phyloP scores from a whole-genome alignment of 345 rosid species.

The Hibiscus tridactylites region DNA sequence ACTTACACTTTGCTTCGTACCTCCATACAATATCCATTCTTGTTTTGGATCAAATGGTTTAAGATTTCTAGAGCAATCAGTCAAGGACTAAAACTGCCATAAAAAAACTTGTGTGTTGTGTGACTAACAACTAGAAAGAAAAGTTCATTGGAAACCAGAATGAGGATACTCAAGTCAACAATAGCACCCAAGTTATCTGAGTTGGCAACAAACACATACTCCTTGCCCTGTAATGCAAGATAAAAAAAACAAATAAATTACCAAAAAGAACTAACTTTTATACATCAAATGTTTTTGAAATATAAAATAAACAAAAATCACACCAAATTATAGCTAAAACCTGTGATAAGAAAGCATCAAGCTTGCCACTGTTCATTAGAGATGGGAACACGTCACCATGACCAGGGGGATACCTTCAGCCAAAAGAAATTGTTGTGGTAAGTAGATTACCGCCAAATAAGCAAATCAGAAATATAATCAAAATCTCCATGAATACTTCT shows the following conservation, averaged over 20 bases:
- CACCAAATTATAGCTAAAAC: conserved; percentile 24
- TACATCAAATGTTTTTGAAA: not conserved
- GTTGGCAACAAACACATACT: conserved; percentile 86
- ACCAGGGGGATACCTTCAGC: conserved; percentile 93
- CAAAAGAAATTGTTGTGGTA: not conserved
- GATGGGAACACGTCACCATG: conserved; percentile 94
- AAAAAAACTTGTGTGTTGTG: not conserved
- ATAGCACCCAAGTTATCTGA: conserved; percentile 92
- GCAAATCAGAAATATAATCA: not conserved
- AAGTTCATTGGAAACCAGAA: conserved; percentile 14
- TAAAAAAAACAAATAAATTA: not conserved
- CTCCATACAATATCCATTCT: conserved; percentile 92
- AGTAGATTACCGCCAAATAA: not conserved
- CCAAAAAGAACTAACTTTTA: not conserved
- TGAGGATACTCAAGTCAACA: conserved; percentile 90
- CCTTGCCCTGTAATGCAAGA: conserved; percentile 60
- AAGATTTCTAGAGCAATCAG: conserved; percentile 56
- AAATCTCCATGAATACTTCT: not conserved
- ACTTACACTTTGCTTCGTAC: conserved; percentile 21
- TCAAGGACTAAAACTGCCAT: conserved; percentile 30
- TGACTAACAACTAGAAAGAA: conserved; percentile 7
- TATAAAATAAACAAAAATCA: not conserved
- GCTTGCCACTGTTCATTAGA: conserved; percentile 85
- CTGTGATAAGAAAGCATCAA: conserved; percentile 70
- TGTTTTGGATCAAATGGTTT: conserved; percentile 73